These are phyloP conservation scores for Orychophragmus violaceus DNA, from an alignment of 345 rosid genomes.

Conservation along the genomic window DNA sequence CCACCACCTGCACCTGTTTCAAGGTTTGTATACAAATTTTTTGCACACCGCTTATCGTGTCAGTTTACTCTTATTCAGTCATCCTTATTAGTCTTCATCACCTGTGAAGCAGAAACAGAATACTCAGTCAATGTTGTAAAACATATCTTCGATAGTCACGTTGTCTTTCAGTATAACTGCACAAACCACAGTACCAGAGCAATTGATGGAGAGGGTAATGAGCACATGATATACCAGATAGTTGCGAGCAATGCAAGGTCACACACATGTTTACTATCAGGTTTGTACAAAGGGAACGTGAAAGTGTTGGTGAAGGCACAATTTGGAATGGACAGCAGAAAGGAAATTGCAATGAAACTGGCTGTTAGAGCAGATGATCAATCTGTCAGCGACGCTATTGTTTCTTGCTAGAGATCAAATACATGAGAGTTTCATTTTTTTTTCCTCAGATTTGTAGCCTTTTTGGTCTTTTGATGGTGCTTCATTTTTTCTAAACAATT, in stretches of 20 bases:
- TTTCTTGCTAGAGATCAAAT: not conserved
- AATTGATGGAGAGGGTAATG: constrained; percentile 80
- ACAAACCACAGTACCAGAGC: constrained; percentile 94
- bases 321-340: constrained; percentile 73
- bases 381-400: constrained; percentile 73
- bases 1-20: constrained; percentile 57
- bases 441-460: not conserved
- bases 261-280: constrained; percentile 76
- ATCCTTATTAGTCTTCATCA: constrained; percentile 52
- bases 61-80: not conserved
- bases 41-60: not conserved
- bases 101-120: constrained; percentile 95
- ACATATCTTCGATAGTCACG: constrained; percentile 78
- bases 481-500: not conserved
- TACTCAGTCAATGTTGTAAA: constrained; percentile 88
- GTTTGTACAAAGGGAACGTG: constrained; percentile 73
- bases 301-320: constrained; percentile 73
- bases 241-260: too few species aligned
- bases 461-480: not conserved
- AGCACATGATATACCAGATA: constrained; percentile 34
- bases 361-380: constrained; percentile 74
- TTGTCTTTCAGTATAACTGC: constrained; percentile 94
- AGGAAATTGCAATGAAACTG: constrained; percentile 85
- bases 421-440: not conserved
- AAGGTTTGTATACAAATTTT: constrained; percentile 45